phyloP scores from a whole-genome alignment of 768 basidiomycete species.

The Suillus spraguei region DNA sequence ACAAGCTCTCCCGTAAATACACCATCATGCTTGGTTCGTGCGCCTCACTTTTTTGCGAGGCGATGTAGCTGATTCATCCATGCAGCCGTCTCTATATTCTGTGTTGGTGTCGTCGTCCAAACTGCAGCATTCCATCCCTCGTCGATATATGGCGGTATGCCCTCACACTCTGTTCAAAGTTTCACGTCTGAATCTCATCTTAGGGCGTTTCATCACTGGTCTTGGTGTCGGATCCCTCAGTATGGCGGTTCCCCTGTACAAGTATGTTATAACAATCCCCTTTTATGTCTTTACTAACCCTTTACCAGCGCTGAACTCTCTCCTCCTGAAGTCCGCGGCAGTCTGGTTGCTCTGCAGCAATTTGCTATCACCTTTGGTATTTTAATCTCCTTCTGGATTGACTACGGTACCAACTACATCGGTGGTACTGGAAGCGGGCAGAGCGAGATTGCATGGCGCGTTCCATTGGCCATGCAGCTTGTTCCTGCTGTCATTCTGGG shows the following conservation, averaged over 20 bases:
- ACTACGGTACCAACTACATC: conserved; percentile 66
- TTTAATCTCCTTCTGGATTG: conserved; percentile 59
- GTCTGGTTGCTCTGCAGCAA: conserved; percentile 80
- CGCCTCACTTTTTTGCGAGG: too few species aligned
- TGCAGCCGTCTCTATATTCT: conserved; percentile 60
- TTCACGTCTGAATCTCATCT: conserved; percentile 1
- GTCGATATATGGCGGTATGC: conserved; percentile 66
- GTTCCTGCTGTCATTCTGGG: conserved; percentile 74
- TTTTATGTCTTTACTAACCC: background rate
- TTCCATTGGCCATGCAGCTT: conserved; percentile 75
- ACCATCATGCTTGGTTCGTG: conserved; percentile 60
- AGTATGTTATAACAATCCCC: conserved; percentile 30
- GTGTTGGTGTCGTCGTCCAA: conserved; percentile 76
- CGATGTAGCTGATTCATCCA: conserved; percentile 18
- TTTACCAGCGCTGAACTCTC: conserved; percentile 51
- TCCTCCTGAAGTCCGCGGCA: conserved; percentile 82
- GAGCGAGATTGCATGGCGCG: conserved; percentile 71
- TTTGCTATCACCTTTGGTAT: conserved; percentile 82
- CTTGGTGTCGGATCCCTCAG: conserved; percentile 80
- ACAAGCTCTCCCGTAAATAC: conserved; percentile 74
- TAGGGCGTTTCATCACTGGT: conserved; percentile 75
- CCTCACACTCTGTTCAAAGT: background rate
- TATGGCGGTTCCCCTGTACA: conserved; percentile 85
- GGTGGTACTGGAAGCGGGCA: conserved; percentile 61
- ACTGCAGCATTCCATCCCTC: conserved; percentile 55